Conservation (phyloP, 2,329 filamentous ascomycete species). For the Cytospora paraplurivora region DNA sequence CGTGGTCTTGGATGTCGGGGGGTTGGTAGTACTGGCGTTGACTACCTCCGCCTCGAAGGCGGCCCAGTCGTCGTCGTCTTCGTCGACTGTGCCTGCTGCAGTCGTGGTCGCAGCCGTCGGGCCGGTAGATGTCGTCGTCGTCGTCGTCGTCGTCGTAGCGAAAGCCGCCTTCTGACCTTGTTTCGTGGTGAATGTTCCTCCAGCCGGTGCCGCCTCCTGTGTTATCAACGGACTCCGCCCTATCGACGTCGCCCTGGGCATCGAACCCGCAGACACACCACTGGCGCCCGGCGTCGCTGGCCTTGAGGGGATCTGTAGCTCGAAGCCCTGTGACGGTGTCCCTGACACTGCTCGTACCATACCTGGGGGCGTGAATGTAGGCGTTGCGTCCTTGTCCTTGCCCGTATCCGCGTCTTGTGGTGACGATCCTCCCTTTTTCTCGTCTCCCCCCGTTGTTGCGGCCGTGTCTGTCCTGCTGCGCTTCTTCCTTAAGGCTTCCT, state of each 20-base stretch:
- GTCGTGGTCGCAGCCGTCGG: slow-evolving; percentile 25
- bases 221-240: slow-evolving; percentile 44
- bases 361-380: slow-evolving; percentile 44
- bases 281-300: slow-evolving; percentile 59
- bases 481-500: slow-evolving; percentile 45
- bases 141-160: slow-evolving; percentile 16
- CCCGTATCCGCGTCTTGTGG: slow-evolving; percentile 17
- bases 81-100: slow-evolving; percentile 30
- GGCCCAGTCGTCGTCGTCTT: slow-evolving; percentile 80
- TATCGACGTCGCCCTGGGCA: slow-evolving; percentile 42
- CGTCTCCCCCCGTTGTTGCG: background rate
- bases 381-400: slow-evolving; percentile 30
- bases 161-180: slow-evolving; percentile 21
- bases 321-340: slow-evolving; percentile 57
- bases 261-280: slow-evolving; percentile 45
- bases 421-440: slow-evolving; percentile 1
- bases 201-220: slow-evolving; percentile 31
- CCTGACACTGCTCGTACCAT: slow-evolving; percentile 51
- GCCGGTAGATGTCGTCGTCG: slow-evolving; percentile 28
- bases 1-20: background rate
- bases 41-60: slow-evolving; percentile 76
- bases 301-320: slow-evolving; percentile 65
- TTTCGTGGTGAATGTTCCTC: background rate
- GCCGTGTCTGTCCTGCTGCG: slow-evolving; percentile 42
- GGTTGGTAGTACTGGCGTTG: slow-evolving; percentile 54